These are phyloP conservation scores for Trichoderma sp. DNA, from an alignment of 2,329 filamentous ascomycete genomes.

Conservation along the genomic window DNA sequence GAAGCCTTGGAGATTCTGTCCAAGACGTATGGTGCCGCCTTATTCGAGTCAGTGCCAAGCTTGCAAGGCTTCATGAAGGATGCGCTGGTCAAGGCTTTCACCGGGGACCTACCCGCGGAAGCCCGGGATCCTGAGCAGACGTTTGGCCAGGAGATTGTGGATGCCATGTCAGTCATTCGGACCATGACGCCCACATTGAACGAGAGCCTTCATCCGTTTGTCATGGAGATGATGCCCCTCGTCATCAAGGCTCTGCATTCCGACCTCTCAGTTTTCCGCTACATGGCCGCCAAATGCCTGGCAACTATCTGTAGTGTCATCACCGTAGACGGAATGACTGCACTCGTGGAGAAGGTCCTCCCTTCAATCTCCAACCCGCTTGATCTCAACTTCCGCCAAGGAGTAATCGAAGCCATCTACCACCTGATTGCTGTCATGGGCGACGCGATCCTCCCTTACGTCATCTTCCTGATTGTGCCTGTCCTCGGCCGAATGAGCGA, in stretches of 20 bases:
- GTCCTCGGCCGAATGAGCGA: constrained; percentile 98
- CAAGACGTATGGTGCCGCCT: constrained; percentile 70
- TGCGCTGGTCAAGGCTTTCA: constrained; percentile 74
- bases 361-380: constrained; percentile 89
- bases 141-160: constrained; percentile 89
- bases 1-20: constrained; percentile 89
- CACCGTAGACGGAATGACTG: constrained; percentile 92
- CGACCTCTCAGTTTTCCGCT: constrained; percentile 86
- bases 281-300: constrained; percentile 95
- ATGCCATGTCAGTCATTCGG: constrained; percentile 88
- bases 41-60: constrained; percentile 84
- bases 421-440: constrained; percentile 99
- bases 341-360: constrained; percentile 87
- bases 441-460: constrained; percentile 91
- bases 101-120: constrained; percentile 68
- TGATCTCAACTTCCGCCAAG: constrained; percentile 86
- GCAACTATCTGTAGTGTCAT: constrained; percentile 98
- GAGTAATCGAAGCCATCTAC: constrained; percentile 92
- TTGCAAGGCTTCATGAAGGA: constrained; percentile 78
- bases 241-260: constrained; percentile 88
- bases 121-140: constrained; percentile 72
- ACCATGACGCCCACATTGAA: constrained; percentile 92
- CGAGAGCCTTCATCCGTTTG: constrained; percentile 71
- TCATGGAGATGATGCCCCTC: constrained; percentile 80
- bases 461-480: constrained; percentile 97